Percentiles rank a stretch among this genome's conserved stretches.
Conservation (phyloP, 768 basidiomycete genomes). For the Hypsizygus marmoreus region DNA sequence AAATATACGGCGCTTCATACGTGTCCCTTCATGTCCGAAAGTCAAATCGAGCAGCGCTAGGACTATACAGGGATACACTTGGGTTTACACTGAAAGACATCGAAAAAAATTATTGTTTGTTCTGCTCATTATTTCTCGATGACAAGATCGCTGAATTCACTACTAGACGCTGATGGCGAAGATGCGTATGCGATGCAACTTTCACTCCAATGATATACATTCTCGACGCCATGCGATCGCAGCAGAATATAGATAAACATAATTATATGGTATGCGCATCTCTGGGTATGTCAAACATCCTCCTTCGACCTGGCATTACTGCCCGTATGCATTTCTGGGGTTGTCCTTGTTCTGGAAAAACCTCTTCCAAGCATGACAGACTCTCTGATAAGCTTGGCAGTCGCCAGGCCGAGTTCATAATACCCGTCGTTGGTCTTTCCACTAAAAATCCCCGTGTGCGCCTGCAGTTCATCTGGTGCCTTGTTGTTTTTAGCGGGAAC, state of each 20-base stretch:
- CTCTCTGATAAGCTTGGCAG: constrained; percentile 62
- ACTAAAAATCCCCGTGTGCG: constrained; percentile 89
- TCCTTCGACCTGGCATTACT: background rate
- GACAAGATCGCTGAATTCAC: background rate
- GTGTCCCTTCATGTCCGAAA: constrained; percentile 94
- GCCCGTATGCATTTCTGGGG: background rate
- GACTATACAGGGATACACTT: constrained; percentile 86
- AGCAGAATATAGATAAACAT: background rate
- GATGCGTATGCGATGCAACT: constrained; percentile 93
- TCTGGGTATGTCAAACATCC: background rate
- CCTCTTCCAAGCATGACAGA: constrained; percentile 42
- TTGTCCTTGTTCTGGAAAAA: background rate
- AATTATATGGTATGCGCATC: constrained; percentile 6
- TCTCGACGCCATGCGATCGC: background rate
- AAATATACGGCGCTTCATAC: constrained; percentile 81
- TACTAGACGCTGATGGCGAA: constrained; percentile 89
- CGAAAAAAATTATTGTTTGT: constrained; percentile 89
- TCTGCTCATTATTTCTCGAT: background rate
- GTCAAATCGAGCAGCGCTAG: constrained; percentile 91
- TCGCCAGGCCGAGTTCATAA: constrained; percentile 77
- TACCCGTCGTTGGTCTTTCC: constrained; percentile 85
- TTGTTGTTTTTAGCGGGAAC: constrained; percentile 64
- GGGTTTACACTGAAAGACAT: constrained; percentile 88
- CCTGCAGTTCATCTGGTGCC: constrained; percentile 76
- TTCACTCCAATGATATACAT: constrained; percentile 39